phyloP scores from a whole-genome alignment of 805 yeast genomes.

The Kodamaea sagamina region DNA sequence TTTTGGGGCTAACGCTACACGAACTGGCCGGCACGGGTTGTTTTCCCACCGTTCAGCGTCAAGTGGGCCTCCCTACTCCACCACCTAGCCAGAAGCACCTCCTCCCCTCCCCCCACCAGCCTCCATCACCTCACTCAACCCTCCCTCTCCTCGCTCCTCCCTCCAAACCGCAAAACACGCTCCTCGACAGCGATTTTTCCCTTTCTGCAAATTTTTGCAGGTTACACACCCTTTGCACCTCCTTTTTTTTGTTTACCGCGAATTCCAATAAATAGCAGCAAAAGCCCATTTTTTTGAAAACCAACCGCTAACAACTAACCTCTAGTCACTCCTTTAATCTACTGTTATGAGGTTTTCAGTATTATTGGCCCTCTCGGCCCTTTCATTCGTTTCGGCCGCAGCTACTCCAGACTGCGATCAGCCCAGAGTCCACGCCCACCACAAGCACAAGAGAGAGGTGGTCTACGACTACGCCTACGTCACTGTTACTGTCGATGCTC shows the following conservation, averaged over 20 bases:
- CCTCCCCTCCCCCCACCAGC: no score
- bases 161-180: background rate
- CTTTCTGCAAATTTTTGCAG: background rate
- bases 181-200: slow-evolving; percentile 1
- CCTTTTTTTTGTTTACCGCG: slow-evolving; percentile 5
- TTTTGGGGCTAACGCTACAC: no score
- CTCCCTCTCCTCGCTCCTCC: no score
- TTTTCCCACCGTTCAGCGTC: no score
- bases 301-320: slow-evolving; percentile 14
- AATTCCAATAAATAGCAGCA: slow-evolving; percentile 3
- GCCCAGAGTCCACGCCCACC: slow-evolving; percentile 56
- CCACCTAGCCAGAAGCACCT: no score
- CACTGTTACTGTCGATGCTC: slow-evolving; percentile 46
- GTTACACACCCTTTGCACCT: slow-evolving; percentile 4
- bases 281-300: background rate
- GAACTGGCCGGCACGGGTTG: no score
- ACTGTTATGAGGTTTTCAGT: slow-evolving; percentile 20
- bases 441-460: slow-evolving; percentile 60
- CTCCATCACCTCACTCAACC: no score
- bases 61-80: no score
- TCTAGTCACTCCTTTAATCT: slow-evolving; percentile 19
- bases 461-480: slow-evolving; percentile 52
- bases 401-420: slow-evolving; percentile 43
- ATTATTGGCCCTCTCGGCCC: slow-evolving; percentile 23
- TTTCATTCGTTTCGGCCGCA: slow-evolving; percentile 21